These are phyloP conservation scores for Hydnum rufescens DNA, from an alignment of 768 basidiomycete genomes.

Conservation along the genomic window DNA sequence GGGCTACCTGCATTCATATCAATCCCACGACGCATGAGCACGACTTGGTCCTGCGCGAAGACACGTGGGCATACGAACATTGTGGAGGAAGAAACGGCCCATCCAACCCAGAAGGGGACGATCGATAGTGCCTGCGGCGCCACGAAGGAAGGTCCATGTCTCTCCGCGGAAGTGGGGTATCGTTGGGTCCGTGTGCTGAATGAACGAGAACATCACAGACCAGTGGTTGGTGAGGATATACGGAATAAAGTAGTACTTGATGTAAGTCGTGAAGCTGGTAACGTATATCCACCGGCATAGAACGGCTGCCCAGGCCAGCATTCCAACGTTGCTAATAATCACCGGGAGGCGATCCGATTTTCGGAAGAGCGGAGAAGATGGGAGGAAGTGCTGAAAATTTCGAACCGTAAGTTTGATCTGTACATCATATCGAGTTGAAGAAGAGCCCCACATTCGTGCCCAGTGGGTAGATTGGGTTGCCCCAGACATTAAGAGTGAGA, in stretches of 20 bases:
- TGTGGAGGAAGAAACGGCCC: constrained; percentile 11
- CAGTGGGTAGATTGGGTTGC: not conserved
- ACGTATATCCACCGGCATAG: not conserved
- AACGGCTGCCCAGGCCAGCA: not conserved
- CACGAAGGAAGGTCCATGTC: constrained; percentile 84
- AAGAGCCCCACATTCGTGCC: not conserved
- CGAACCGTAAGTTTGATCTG: not conserved
- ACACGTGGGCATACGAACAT: constrained; percentile 7
- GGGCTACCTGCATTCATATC: constrained; percentile 5
- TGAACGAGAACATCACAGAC: not conserved
- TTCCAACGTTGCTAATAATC: not conserved
- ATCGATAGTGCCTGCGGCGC: constrained; percentile 82
- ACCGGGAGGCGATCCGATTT: not conserved
- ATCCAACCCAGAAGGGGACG: constrained; percentile 21
- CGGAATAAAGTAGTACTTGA: not conserved
- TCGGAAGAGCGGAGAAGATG: not conserved
- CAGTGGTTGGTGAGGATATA: not conserved
- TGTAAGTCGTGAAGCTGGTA: not conserved
- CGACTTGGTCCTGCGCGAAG: not conserved
- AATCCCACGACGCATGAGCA: not conserved
- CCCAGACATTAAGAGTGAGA: not conserved
- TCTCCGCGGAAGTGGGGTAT: constrained; percentile 82
- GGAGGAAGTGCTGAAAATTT: not conserved
- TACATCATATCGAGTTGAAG: not conserved
- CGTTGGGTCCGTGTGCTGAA: constrained; percentile 73